These are phyloP conservation scores for Tetradesmus lagerheimii DNA, from an alignment of 139 green algal species.

Conservation along the genomic window DNA sequence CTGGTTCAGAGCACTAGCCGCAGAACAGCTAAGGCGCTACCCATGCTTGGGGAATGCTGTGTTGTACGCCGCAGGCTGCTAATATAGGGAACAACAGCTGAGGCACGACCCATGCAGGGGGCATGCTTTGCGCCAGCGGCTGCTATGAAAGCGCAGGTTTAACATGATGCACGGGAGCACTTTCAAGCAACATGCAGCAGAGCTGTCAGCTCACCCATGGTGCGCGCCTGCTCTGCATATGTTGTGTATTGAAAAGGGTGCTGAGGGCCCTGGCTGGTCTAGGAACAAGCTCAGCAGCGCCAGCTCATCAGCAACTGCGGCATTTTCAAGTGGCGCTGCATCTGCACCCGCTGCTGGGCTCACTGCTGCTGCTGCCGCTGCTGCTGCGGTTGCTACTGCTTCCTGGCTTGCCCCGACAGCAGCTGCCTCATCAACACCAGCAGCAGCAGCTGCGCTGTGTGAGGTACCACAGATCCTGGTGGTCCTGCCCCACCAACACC, in stretches of 20 bases:
- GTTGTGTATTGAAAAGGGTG: constrained; percentile 86
- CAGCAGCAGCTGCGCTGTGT: background rate
- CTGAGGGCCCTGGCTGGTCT: constrained; percentile 53
- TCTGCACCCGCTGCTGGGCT: background rate
- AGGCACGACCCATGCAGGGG: too few species aligned
- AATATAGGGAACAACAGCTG: too few species aligned
- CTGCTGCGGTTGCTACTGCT: constrained; percentile 6
- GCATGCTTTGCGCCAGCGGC: background rate
- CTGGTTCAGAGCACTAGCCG: too few species aligned
- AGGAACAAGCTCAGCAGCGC: constrained; percentile 68
- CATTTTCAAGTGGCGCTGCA: background rate
- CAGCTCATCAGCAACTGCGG: background rate
- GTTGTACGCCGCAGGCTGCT: too few species aligned
- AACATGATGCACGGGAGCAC: background rate
- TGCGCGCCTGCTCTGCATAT: constrained; percentile 72
- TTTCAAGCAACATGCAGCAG: background rate
- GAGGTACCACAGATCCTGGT: background rate
- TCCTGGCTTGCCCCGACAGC: background rate
- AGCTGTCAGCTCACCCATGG: constrained; percentile 67
- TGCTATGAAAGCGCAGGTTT: too few species aligned
- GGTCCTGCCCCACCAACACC: constrained; percentile 37
- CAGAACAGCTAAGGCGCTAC: too few species aligned
- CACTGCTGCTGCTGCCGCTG: background rate
- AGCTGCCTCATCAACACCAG: background rate
- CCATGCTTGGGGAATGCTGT: too few species aligned